Percentiles rank a stretch among this genome's conserved stretches.
Evolutionary conservation across 129 eudicot genomes (phyloP).

Genomic region (Calendula officinalis): DNA sequence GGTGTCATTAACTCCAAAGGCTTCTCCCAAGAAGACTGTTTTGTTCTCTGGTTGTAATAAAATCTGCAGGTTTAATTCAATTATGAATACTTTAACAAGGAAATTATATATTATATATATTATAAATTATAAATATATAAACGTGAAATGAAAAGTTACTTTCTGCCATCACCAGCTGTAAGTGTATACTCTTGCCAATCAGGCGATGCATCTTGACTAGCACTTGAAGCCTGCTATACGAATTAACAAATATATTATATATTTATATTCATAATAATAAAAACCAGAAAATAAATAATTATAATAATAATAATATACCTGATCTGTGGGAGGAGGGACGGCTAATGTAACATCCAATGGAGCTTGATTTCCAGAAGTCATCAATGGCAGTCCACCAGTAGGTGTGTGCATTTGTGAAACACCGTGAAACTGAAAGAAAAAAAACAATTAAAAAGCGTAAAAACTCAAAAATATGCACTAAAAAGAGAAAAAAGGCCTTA

Average conservation of each 20-base stretch:
- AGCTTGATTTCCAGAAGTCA: conserved; percentile 60
- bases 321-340: conserved; percentile 27
- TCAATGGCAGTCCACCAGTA: conserved; percentile 70
- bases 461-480: conserved; percentile 7
- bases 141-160: conserved; percentile 34
- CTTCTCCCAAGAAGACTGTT: conserved; percentile 97
- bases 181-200: conserved; percentile 89
- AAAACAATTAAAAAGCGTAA: conserved; percentile 12
- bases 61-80: conserved; percentile 42
- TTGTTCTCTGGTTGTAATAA: conserved; percentile 84
- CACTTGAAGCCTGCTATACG: conserved; percentile 49
- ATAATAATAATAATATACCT: conserved; percentile 30
- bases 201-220: conserved; percentile 53
- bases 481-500: conserved; percentile 27
- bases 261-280: background rate
- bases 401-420: conserved; percentile 64
- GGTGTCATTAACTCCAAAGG: conserved; percentile 97
- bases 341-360: conserved; percentile 39
- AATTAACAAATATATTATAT: background rate
- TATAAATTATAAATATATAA: background rate
- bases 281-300: background rate
- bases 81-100: background rate
- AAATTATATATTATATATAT: background rate
- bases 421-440: conserved; percentile 63
- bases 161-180: conserved; percentile 78